A percentile compares a stretch with the other conserved stretches of the same genome.
phyloP scores from a whole-genome alignment of 1,284 basidiomycete genomes.

The Naganishia sp. region DNA sequence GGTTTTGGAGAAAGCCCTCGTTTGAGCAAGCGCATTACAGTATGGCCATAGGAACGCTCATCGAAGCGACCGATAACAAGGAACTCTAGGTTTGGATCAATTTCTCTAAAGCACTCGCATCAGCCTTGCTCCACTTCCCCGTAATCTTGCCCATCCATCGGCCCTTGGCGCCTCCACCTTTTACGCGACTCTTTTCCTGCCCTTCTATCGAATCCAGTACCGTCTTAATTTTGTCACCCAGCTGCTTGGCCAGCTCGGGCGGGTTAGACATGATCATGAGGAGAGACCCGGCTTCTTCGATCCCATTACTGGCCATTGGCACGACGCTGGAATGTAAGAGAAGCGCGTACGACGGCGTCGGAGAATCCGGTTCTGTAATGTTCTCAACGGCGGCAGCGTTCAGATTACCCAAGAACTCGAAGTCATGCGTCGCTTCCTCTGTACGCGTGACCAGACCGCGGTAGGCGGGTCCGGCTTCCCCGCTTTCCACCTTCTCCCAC shows the following conservation, averaged over 20 bases:
- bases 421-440: constrained; percentile 46
- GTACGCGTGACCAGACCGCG: constrained; percentile 21
- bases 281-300: constrained; percentile 24
- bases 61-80: not conserved
- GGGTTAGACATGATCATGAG: constrained; percentile 28
- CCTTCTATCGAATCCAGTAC: constrained; percentile 59
- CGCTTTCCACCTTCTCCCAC: constrained; percentile 37
- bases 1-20: constrained; percentile 28
- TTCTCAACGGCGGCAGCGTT: constrained; percentile 12
- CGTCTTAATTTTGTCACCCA: constrained; percentile 61
- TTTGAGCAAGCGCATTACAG: not conserved
- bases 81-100: not conserved
- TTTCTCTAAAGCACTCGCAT: constrained; percentile 36
- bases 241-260: constrained; percentile 61
- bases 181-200: constrained; percentile 44
- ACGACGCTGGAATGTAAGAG: constrained; percentile 24
- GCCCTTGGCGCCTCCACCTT: constrained; percentile 54
- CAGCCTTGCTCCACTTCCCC: constrained; percentile 47
- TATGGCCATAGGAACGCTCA: too few relatives aligned
- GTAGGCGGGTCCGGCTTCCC: not conserved
- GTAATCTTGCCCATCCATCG: constrained; percentile 53
- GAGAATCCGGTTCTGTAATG: not conserved
- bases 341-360: constrained; percentile 14
- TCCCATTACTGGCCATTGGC: constrained; percentile 23
- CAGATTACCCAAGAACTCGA: constrained; percentile 41